phyloP scores from a whole-genome alignment of 345 rosid genomes.

The Dovyalis caffra region DNA sequence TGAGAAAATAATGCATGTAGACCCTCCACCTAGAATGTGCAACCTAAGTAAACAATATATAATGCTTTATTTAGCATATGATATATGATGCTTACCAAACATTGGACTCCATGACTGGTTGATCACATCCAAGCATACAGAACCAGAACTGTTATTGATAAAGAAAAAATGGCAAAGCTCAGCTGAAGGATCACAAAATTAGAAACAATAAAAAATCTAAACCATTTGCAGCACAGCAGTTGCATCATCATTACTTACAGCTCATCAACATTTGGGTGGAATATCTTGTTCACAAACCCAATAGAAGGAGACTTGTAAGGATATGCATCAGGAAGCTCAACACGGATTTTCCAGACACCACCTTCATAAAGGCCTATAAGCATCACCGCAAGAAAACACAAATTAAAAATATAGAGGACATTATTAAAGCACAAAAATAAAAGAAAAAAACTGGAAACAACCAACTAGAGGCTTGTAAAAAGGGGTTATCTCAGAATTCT shows the following conservation, averaged over 20 bases:
- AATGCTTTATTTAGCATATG: neutral
- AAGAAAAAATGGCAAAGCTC: slow-evolving; percentile 5
- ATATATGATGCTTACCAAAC: slow-evolving; percentile 49
- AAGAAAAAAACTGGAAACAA: neutral
- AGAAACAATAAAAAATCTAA: neutral
- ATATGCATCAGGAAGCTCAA: slow-evolving; percentile 78
- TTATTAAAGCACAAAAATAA: slow-evolving; percentile 1
- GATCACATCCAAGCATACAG: slow-evolving; percentile 73
- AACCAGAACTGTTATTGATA: slow-evolving; percentile 53
- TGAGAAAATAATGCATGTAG: neutral
- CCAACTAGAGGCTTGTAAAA: neutral
- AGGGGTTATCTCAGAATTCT: neutral
- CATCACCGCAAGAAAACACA: slow-evolving; percentile 8
- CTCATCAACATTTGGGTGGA: slow-evolving; percentile 78
- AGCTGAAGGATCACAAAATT: neutral
- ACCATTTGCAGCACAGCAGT: neutral
- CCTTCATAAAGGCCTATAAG: slow-evolving; percentile 67
- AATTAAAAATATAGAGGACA: no score
- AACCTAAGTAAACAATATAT: neutral
- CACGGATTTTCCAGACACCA: slow-evolving; percentile 69
- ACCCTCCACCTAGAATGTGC: neutral
- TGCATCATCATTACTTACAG: slow-evolving; percentile 38
- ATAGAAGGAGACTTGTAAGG: slow-evolving; percentile 75
- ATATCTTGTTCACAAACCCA: slow-evolving; percentile 73
- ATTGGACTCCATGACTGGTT: slow-evolving; percentile 84